Base-by-base conservation (phyloP, 345 rosid genomes). In the Acer campestre region DNA sequence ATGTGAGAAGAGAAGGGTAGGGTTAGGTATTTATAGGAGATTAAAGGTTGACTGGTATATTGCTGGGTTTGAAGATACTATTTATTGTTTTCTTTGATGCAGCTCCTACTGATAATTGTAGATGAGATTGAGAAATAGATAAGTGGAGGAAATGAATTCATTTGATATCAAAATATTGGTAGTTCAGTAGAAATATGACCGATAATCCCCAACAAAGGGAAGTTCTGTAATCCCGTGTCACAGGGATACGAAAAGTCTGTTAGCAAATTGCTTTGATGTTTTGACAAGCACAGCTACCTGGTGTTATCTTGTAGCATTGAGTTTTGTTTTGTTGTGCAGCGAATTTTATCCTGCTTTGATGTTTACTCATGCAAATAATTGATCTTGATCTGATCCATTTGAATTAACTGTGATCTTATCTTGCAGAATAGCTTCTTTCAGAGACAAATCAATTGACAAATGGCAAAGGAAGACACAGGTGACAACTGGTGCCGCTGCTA, bases 381-480 rank as follows among this genome's bases (percentile, higher is more conserved):
- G 49, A 10, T 70, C 44, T 71, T 75, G 71, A 29, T 35, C 2
- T 18, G 9, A 66, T 20, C 42, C 67, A 61, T 68, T 48, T 66
- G 12, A 46, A 4, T 59, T n/a, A 70, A 71, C 18, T 44, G 59
- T 80, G 63, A 42, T 59, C 75, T 66, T 68, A 20, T 81, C 64
- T 77, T 91, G 82, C 59, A 96, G 98, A 87, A 86, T 90, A 78
- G 89, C 89, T 78, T 63, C 87, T 63, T 96, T 96, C 78, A 85
- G 98, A 85, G 86, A 94, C 82, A 92, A 90, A 84, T 92, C 98
- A 11, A 85, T 96, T 65, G 97, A 96, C 82, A 92, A 90, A 81
- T 94, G 99, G 98, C 95, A 96, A 79, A 92, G 98, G 68, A 94
- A 91, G 87, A 86, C 98, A 49, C 94, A 89, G 77, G 93, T 96